A percentile compares a stretch with the other conserved stretches of the same genome.
phyloP scores from a whole-genome alignment of 192 early-diverging fungal species.

The Coemansia furcata region DNA sequence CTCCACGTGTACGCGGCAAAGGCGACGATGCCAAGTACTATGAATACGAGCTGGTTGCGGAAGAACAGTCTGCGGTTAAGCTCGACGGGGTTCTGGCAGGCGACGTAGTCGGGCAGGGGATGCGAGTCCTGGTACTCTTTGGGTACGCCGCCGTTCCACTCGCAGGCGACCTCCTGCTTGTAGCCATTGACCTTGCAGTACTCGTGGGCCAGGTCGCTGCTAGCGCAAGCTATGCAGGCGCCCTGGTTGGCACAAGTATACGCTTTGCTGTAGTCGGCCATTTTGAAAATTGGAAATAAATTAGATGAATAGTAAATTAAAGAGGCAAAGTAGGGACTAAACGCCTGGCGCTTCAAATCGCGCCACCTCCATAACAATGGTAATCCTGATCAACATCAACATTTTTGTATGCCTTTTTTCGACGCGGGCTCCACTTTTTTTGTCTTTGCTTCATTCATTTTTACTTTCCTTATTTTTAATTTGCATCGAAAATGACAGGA shows the following conservation, averaged over 20 bases:
- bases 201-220: not conserved
- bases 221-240: constrained; percentile 8
- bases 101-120: constrained; percentile 16
- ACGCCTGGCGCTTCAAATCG: too few species aligned
- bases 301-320: not conserved
- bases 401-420: too few species aligned
- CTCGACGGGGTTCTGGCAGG: constrained; percentile 10
- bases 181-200: constrained; percentile 24
- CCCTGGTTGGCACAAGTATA: constrained; percentile 12
- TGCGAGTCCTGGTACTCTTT: constrained; percentile 34
- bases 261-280: constrained; percentile 20
- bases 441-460: not conserved
- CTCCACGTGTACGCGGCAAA: constrained; percentile 42
- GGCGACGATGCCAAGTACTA: constrained; percentile 22
- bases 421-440: not conserved
- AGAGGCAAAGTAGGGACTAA: not conserved
- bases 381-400: too few species aligned
- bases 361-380: too few species aligned
- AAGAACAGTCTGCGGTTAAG: constrained; percentile 18
- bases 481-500: not conserved
- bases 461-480: constrained; percentile 2
- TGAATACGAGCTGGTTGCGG: constrained; percentile 31
- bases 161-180: constrained; percentile 39
- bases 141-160: constrained; percentile 28
- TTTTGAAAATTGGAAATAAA: not conserved